Base-by-base conservation (phyloP, 2,329 filamentous ascomycete genomes). In the Microsporum canis region DNA sequence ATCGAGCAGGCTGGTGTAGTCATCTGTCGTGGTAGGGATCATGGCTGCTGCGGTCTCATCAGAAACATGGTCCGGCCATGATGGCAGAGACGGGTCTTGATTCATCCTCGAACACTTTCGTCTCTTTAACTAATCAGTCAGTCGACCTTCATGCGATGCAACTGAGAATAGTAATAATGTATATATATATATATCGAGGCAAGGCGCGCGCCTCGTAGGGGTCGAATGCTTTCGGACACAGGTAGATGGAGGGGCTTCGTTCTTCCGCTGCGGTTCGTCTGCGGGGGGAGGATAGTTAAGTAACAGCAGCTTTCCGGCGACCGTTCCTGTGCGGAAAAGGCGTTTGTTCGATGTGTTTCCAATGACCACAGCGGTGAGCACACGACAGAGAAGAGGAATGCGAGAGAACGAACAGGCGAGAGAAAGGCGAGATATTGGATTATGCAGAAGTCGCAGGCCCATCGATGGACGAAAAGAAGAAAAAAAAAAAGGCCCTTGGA, bases 1-100 rank as follows among this genome's bases (percentile, higher is more conserved):
- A 27, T 53, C 76, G 62, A 79, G 74, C 62, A 79, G 76, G 61
- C 75, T 78, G 61, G 76, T 74, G 65, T 79, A 79, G 60, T 80
- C 78, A 63, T 79, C 77, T 63, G 72, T 66, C 61, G 73, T 67
- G 31, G 68, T 68, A 6, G 71, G 64, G 59, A 77, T 72, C 63
- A 78, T 71, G 45, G 71, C 66, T 33, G 49, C 49, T 12, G 49
- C 29, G 12, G 27, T 33, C 58, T 75, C 73, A 61, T 73, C 71
- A 59, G 74, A 70, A 36, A 75, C 67, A 55, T 73, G 68, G 60
- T 74, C 72, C 41, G 73, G 68, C 76, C 76, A 78, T 63, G 65
- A 61, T 47, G 69, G 65, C 66, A 75, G 66, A 23, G 73, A 65
- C 8, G 69, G 63, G 58, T 73, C 71, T 66, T 73, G 70, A 61